A percentile compares a stretch with the other conserved stretches of the same genome.
phyloP scores from a whole-genome alignment of 768 basidiomycete species.

The Suillus subluteus region DNA sequence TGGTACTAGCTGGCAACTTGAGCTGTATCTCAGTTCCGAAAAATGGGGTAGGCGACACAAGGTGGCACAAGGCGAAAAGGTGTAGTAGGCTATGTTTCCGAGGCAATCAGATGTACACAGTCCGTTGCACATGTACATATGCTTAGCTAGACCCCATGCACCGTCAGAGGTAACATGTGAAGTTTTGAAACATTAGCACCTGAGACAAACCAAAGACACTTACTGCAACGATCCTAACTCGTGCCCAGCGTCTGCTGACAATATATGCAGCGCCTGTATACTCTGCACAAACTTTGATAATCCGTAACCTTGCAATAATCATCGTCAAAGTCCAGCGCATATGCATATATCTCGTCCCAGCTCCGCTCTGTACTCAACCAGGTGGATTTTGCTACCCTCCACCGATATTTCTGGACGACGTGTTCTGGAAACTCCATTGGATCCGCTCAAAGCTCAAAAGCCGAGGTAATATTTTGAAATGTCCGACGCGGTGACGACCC shows the following conservation, averaged over 20 bases:
- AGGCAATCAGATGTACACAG: neutral
- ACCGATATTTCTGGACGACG: slow-evolving; percentile 53
- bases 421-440: slow-evolving; percentile 57
- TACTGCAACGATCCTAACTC: slow-evolving; percentile 12
- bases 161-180: neutral
- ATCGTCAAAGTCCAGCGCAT: slow-evolving; percentile 65
- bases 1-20: neutral
- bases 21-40: neutral
- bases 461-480: slow-evolving; percentile 46
- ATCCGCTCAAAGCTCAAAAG: slow-evolving; percentile 49
- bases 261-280: slow-evolving; percentile 65
- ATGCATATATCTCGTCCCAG: slow-evolving; percentile 66
- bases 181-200: neutral
- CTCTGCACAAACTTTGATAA: slow-evolving; percentile 66
- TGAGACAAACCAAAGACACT: neutral
- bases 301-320: slow-evolving; percentile 49
- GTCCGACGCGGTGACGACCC: slow-evolving; percentile 51
- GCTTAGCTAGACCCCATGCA: neutral
- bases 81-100: neutral
- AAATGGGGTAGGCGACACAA: neutral
- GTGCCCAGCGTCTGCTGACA: slow-evolving; percentile 45
- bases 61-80: neutral
- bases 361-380: slow-evolving; percentile 55
- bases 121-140: neutral
- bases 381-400: slow-evolving; percentile 57